A percentile compares a stretch with the other conserved stretches of the same genome.
These are phyloP conservation scores for Discostella stelligeroides DNA, from an alignment of 108 stramenopile genomes.

Conservation along the genomic window DNA sequence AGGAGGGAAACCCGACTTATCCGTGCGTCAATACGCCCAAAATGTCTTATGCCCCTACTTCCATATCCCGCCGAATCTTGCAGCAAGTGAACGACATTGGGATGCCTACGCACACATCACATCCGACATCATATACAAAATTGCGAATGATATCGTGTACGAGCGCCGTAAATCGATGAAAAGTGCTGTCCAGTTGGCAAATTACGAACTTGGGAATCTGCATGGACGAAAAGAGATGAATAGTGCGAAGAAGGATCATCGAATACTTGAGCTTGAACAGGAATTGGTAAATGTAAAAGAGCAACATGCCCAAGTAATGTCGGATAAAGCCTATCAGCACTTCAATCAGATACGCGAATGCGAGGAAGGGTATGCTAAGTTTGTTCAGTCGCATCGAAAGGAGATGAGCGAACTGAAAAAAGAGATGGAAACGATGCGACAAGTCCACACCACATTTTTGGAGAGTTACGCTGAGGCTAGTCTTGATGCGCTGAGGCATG, in stretches of 20 bases:
- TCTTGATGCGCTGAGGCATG: background rate
- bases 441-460: slow-evolving; percentile 6
- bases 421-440: background rate
- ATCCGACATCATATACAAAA: slow-evolving; percentile 6
- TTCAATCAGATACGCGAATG: background rate
- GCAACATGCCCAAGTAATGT: background rate
- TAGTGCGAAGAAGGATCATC: background rate
- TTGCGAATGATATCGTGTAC: slow-evolving; percentile 10
- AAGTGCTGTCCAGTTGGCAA: slow-evolving; percentile 7
- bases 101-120: background rate
- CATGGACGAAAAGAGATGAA: background rate
- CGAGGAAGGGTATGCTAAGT: background rate
- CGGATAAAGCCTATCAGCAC: background rate
- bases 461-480: slow-evolving; percentile 14
- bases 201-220: background rate
- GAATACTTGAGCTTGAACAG: slow-evolving; percentile 2
- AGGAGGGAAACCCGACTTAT: slow-evolving; percentile 1
- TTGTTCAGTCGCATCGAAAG: slow-evolving; percentile 4
- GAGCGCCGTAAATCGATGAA: slow-evolving; percentile 14
- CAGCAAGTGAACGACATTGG: background rate
- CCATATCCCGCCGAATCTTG: slow-evolving; percentile 1
- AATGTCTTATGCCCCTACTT: slow-evolving; percentile 8
- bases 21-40: background rate
- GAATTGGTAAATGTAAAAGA: background rate
- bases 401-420: slow-evolving; percentile 5